Percentiles rank a stretch among this genome's conserved stretches.
phyloP scores from a whole-genome alignment of 306 rosid species.

The Geum urbanum region DNA sequence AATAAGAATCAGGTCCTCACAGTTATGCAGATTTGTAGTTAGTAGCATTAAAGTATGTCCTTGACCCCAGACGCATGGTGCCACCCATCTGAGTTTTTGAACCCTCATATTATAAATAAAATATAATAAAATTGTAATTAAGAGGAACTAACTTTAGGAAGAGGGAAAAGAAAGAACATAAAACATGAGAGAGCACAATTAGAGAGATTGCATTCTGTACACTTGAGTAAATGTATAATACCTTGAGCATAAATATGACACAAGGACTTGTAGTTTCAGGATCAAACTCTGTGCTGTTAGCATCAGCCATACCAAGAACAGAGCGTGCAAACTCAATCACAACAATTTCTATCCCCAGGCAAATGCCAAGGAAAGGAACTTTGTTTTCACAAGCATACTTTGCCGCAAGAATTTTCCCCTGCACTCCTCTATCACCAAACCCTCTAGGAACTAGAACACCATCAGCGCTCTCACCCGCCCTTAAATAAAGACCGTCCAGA shows the following conservation, averaged over 20 bases:
- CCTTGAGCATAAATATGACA: conserved; percentile 86
- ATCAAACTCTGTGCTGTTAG: conserved; percentile 72
- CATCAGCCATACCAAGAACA: conserved; percentile 62
- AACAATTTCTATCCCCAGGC: conserved; percentile 85
- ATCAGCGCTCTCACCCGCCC: conserved; percentile 77
- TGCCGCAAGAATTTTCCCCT: conserved; percentile 86
- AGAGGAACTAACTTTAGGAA: conserved; percentile 18
- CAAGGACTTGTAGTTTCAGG: conserved; percentile 62
- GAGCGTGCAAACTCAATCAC: conserved; percentile 76
- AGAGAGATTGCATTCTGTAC: not conserved
- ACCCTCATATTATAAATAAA: no score
- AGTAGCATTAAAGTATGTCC: conserved; percentile 59
- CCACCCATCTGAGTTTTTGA: conserved; percentile 91
- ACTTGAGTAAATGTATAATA: conserved; percentile 14
- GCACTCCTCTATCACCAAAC: conserved; percentile 84
- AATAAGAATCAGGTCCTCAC: conserved; percentile 44
- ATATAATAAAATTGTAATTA: no score
- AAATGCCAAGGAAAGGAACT: conserved; percentile 74
- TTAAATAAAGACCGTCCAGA: conserved; percentile 32
- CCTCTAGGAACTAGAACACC: conserved; percentile 93
- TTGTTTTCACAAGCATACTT: conserved; percentile 68
- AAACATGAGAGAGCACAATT: not conserved
- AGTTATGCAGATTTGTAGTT: conserved; percentile 71
- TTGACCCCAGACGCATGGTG: conserved; percentile 83
- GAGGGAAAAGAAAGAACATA: no score